Base-by-base conservation (phyloP, 805 yeast species). In the Wickerhamomyces silvicola region DNA sequence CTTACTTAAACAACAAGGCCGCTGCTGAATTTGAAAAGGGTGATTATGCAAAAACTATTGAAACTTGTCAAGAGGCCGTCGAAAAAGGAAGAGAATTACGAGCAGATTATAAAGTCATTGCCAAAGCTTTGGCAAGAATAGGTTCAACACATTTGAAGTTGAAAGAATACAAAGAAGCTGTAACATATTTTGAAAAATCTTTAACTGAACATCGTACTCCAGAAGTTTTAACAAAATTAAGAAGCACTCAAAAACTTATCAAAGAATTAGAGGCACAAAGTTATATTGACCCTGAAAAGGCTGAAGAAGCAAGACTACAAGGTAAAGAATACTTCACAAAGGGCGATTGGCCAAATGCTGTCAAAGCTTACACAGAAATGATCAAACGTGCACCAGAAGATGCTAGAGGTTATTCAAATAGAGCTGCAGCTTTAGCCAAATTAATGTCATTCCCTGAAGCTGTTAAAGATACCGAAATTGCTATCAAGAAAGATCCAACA, bases 1-100 rank as follows among this genome's bases (percentile, higher is more conserved):
- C 97, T 1, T 92, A 82, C 57, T 70, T 92, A 57, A 92, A 94
- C 68, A 92, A 92, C 70, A 78, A 94, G 52, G 92, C 98, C 24
- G 97, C 99, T 36, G 99, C 98, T 21, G 95, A 92, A 62, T 92
- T 62, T 54, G 99, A 92, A 64, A 86, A 88, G 59, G 95, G 92
- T 41, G 96, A 87, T 52, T 83, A 73, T 51, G 95, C 87, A 36
- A 62, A 78, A 9, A 88, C 95, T 24, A 83, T 92, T 43, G 62
- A 69, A 38, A 85, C 97, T 5, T 81, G 96, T 58, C 64, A 74
- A 46, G 61, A 62, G 30, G 97, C 98, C 17, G 73, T 90, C 41
- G 96, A 85, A 25, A 78, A 83, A 57, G 96, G 96, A 43, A 76
- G 95, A 64, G 90, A 81, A 47, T 50, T 71, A 57, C 83, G 94